Evolutionary conservation across 2,329 filamentous ascomycete genomes (phyloP), one percentile per base, ranked within the genome.

Genomic region (Ophiostoma himal-ulmi): DNA sequence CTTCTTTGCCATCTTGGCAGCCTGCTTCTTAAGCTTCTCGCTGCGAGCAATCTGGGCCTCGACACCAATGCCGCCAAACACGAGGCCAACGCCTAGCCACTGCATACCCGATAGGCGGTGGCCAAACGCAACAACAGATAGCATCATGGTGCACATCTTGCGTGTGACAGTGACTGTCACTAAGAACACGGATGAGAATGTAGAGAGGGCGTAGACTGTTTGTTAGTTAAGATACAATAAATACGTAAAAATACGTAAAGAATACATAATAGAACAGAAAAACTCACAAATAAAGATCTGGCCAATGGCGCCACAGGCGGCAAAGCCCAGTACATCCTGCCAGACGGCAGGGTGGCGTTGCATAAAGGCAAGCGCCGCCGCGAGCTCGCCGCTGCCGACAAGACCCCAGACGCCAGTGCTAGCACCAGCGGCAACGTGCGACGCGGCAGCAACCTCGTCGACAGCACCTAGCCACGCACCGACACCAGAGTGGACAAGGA

Each of bases 61-160:
- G 48, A 94, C 91, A 39, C 93, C 95, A 77, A 99, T 94, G 68
- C 94, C 95, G 36, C 94, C 93, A 82, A 99, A 99, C 10, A 99
- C 95, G 71, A 99, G 83, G 0, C 87, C 90, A 41, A 99, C 94
- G 73, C 95, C 95, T 7, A 96, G 82, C 92, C 94, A 97, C 82
- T 99, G 95, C 85, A 94, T 96, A n/a, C 83, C 81, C 37, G 88
- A 91, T 67, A 99, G 85, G 73, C 86, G 87, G 80, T 99, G 95
- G 37, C 95, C 95, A 78, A 98, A 99, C 81, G 93, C 93, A 72
- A 98, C 83, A 37, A 99, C 95, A 69, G 93, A 97, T 68, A 98
- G 85, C 72, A 98, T 92, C 95, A 99, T 99, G 75, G 94, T 98
- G 79, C 98, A 87, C 95, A 99, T 99, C 83, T 99, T 99, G 77